Evolutionary conservation across 2,329 filamentous ascomycete genomes (phyloP).

Genomic region (Diaporthe sp.): DNA sequence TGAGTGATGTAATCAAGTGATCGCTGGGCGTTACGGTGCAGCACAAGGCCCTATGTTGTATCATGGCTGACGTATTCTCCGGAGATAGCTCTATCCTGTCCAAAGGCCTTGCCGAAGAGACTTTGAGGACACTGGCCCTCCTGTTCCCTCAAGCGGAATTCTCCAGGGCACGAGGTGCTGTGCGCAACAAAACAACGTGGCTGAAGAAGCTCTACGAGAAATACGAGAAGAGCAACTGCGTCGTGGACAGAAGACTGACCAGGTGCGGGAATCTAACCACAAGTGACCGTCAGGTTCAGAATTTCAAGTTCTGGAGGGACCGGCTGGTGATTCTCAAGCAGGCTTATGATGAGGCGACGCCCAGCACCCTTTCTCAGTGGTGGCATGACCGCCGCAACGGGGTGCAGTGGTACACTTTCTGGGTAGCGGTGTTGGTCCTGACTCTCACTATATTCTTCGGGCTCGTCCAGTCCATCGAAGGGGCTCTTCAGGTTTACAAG

Average conservation of each 20-base stretch:
- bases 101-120: conserved; percentile 52
- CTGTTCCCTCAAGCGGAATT: conserved; percentile 52
- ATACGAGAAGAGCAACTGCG: neutral
- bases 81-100: conserved; percentile 52
- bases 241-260: conserved; percentile 48
- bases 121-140: conserved; percentile 53
- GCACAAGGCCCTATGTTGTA: too few relatives aligned
- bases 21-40: too few relatives aligned
- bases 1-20: too few relatives aligned
- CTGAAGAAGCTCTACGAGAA: conserved; percentile 19
- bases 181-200: neutral
- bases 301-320: conserved; percentile 59
- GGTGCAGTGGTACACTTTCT: conserved; percentile 62
- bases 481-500: conserved; percentile 48
- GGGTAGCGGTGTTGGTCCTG: conserved; percentile 58
- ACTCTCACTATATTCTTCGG: conserved; percentile 57
- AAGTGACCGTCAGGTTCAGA: conserved; percentile 51
- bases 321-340: conserved; percentile 59
- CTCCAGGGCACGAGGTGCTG: neutral
- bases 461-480: conserved; percentile 56
- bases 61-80: neutral
- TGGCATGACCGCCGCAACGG: conserved; percentile 59
- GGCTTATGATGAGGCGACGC: conserved; percentile 55
- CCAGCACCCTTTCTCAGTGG: conserved; percentile 55
- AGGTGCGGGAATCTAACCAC: conserved; percentile 50